Conservation (phyloP, 768 basidiomycete species). For the Russula lepida region DNA sequence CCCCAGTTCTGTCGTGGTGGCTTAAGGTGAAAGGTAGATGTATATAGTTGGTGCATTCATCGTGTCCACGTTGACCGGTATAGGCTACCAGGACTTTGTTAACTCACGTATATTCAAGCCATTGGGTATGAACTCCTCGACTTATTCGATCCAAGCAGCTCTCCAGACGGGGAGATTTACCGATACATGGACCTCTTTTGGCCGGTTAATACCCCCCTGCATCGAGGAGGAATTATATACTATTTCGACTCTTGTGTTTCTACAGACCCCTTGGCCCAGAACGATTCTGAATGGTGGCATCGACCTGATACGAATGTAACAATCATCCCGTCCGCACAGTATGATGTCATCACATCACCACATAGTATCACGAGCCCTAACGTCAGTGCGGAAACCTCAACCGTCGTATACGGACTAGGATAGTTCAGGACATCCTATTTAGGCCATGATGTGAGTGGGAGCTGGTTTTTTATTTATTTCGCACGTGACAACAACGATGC, state of each 20-base stretch:
- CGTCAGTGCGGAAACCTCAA: neutral
- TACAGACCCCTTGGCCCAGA: constrained; percentile 35
- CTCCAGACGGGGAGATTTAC: constrained; percentile 27
- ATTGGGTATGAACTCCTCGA: constrained; percentile 35
- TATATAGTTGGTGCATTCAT: constrained; percentile 31
- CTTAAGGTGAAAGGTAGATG: constrained; percentile 28
- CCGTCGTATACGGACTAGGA: constrained; percentile 37
- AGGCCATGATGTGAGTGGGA: constrained; percentile 33
- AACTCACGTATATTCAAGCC: constrained; percentile 34
- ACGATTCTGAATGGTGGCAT: constrained; percentile 31
- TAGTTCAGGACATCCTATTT: constrained; percentile 33
- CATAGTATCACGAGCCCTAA: constrained; percentile 24
- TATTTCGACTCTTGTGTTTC: neutral
- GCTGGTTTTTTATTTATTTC: neutral
- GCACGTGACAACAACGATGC: neutral
- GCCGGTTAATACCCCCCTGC: constrained; percentile 30
- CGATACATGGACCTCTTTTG: constrained; percentile 28
- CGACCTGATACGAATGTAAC: constrained; percentile 26
- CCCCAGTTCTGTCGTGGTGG: neutral
- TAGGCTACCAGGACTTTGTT: constrained; percentile 34
- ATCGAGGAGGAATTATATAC: constrained; percentile 11
- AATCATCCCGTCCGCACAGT: constrained; percentile 29
- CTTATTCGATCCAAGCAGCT: constrained; percentile 31
- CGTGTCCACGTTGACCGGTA: constrained; percentile 28
- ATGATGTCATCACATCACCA: constrained; percentile 28